Base-by-base conservation (phyloP, 306 rosid genomes). In the Dalbergia oliveri region DNA sequence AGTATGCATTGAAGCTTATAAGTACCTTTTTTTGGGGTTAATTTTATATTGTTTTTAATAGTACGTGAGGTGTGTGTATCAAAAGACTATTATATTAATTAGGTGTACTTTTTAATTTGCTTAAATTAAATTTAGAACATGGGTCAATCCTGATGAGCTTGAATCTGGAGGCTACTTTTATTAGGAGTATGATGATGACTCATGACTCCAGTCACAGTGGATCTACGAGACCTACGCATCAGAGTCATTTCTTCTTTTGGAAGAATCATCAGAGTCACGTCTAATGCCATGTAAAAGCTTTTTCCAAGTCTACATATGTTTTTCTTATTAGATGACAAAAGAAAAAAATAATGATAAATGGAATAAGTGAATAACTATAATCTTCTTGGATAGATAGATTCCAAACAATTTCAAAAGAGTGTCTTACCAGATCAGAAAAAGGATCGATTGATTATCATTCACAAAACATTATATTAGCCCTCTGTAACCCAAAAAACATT, bases 361-460 rank as follows among this genome's bases (percentile, higher is more conserved):
- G 2, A 8, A 44, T 8, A 8, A 2, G 31, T 26, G 49, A 1
- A 11, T 47, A 47, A 10, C 15, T 47, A 47, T 3, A 4, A 47
- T 0, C 53, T 47, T 11, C 4, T 10, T 47, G 10, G 11, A 43
- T 8, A 9, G 53, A 47, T 11, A 11, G 41, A 37, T 37, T 16
- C 61, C 16, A 56, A 56, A 39, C 51, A 65, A 65, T n/a, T n/a
- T 16, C 50, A n/a, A 16, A 49, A 76, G 64, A 51, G 54, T 21
- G 41, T 26, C 47, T 16, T 43, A 64, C 15, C 63, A 5, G 39
- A 50, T 64, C 31, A 11, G 49, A 62, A 47, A 16, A 16, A 75
- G 39, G 49, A 64, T 18, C 4, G 19, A 49, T 45, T 14, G 44
- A 37, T 37, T 6, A 37, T 37, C 6, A 37, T 37, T 6, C 41